A percentile compares a stretch with the other conserved stretches of the same genome.
phyloP scores from a whole-genome alignment of 768 basidiomycete species.

The Asterophora lycoperdoides region DNA sequence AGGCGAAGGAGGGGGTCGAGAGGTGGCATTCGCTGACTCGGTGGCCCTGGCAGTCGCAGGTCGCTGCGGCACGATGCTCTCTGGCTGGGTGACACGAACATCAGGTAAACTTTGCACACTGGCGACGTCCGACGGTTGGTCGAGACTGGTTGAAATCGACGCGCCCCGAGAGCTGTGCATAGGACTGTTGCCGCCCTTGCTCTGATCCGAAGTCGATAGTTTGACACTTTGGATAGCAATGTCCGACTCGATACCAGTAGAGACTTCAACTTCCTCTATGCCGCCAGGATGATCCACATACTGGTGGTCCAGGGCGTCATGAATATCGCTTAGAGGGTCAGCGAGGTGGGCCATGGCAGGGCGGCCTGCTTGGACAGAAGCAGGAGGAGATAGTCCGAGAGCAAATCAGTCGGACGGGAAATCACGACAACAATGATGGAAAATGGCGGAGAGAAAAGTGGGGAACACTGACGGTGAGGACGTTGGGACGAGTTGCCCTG shows the following conservation, averaged over 20 bases:
- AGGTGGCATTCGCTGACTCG: slow-evolving; percentile 11
- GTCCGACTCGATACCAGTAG: slow-evolving; percentile 14
- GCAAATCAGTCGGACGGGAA: neutral
- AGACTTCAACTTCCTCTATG: slow-evolving; percentile 23
- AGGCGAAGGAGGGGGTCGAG: slow-evolving; percentile 22
- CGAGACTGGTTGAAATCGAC: slow-evolving; percentile 35
- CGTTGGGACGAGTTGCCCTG: neutral
- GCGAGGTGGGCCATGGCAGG: slow-evolving; percentile 21
- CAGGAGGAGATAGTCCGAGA: slow-evolving; percentile 6
- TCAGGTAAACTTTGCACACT: slow-evolving; percentile 61
- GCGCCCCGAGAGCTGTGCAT: slow-evolving; percentile 29
- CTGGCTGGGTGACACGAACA: slow-evolving; percentile 43
- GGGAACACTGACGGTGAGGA: neutral
- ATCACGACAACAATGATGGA: slow-evolving; percentile 1
- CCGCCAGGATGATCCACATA: slow-evolving; percentile 17
- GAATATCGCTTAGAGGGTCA: slow-evolving; percentile 33
- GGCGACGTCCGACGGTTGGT: slow-evolving; percentile 42
- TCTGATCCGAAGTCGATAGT: slow-evolving; percentile 23
- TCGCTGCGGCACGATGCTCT: slow-evolving; percentile 23
- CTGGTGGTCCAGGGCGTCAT: slow-evolving; percentile 30
- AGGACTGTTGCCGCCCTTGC: slow-evolving; percentile 23
- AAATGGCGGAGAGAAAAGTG: slow-evolving; percentile 10
- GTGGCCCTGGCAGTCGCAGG: slow-evolving; percentile 31
- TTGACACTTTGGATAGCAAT: slow-evolving; percentile 23
- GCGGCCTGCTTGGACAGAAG: neutral